Conservation (phyloP, 805 yeast species). For the Monosporozyma unispora region DNA sequence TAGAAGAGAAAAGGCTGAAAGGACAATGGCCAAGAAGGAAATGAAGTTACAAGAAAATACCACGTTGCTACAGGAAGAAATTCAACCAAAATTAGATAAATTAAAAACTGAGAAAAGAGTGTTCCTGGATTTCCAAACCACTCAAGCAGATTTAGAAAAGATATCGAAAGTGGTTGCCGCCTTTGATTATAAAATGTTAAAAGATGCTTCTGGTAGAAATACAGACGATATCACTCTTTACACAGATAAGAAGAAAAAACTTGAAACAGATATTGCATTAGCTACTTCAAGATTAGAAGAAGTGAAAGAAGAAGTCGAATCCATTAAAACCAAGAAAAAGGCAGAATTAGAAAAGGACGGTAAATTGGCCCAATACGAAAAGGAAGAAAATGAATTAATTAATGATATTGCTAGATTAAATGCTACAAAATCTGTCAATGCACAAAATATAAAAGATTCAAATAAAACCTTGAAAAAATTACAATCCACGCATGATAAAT, state of each 20-base stretch:
- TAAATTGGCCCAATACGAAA: conserved; percentile 50
- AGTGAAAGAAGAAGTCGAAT: conserved; percentile 52
- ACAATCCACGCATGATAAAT: conserved; percentile 28
- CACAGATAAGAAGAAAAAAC: conserved; percentile 29
- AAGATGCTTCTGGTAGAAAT: conserved; percentile 34
- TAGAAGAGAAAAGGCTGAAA: conserved; percentile 81
- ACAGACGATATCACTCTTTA: neutral
- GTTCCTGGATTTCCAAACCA: conserved; percentile 78
- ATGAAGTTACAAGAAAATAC: conserved; percentile 72
- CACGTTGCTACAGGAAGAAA: conserved; percentile 68
- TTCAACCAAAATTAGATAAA: conserved; percentile 82
- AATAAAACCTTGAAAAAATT: conserved; percentile 29
- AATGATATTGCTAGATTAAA: conserved; percentile 59
- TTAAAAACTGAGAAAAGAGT: conserved; percentile 72
- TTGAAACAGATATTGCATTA: conserved; percentile 38
- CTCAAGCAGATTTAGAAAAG: conserved; percentile 72
- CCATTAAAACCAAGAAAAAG: conserved; percentile 44
- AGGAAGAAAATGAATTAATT: conserved; percentile 43
- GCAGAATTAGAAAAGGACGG: conserved; percentile 54
- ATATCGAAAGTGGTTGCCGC: conserved; percentile 67
- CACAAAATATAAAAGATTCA: conserved; percentile 52
- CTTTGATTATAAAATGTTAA: conserved; percentile 49
- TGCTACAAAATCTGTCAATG: conserved; percentile 52
- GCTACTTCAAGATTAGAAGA: conserved; percentile 46
- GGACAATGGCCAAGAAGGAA: conserved; percentile 87